phyloP scores from a whole-genome alignment of 225 moss, liverwort and hornwort genomes.

The Pseudisothecium myosuroides region DNA sequence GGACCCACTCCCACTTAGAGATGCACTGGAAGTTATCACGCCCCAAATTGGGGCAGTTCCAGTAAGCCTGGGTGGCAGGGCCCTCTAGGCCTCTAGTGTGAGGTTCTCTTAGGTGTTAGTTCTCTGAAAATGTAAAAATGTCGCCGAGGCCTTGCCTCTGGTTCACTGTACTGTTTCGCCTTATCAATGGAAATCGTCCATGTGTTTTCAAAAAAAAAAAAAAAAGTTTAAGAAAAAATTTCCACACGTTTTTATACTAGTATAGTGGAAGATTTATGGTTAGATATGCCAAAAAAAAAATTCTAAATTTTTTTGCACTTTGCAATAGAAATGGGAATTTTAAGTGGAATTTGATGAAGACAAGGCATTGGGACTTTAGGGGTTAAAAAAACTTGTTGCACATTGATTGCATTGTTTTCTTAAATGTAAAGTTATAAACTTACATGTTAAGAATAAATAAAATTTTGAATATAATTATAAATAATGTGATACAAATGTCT shows the following conservation, averaged over 20 bases:
- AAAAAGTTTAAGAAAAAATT: background rate
- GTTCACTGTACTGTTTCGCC: too few relatives aligned
- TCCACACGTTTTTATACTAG: accelerated
- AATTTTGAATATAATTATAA: background rate
- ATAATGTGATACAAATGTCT: background rate
- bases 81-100: too few relatives aligned
- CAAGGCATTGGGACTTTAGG: background rate
- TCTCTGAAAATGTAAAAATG: too few relatives aligned
- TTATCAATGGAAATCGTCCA: too few relatives aligned
- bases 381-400: background rate
- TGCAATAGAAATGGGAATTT: background rate
- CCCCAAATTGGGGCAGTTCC: too few relatives aligned
- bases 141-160: too few relatives aligned
- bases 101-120: too few relatives aligned
- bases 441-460: background rate
- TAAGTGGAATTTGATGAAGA: background rate
- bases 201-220: too few relatives aligned
- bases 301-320: background rate
- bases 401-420: background rate
- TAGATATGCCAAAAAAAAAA: accelerated
- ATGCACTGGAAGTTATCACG: too few relatives aligned
- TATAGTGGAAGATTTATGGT: accelerated
- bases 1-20: too few relatives aligned
- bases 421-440: background rate
- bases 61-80: too few relatives aligned